These are phyloP conservation scores for Vachellia pachyceras DNA, from an alignment of 306 rosid genomes.

Conservation along the genomic window DNA sequence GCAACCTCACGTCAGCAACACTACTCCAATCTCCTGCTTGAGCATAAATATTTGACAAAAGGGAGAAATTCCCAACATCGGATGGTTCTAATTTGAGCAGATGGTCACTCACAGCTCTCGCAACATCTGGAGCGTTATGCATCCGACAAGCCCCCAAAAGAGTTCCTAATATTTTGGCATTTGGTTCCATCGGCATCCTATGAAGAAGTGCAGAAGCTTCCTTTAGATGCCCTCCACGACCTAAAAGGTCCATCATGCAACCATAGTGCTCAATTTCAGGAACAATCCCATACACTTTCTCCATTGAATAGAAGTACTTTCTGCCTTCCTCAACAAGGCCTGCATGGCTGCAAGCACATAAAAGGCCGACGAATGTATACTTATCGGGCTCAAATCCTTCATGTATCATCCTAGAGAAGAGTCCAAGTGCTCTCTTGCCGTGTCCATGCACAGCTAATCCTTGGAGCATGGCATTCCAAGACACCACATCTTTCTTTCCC, in stretches of 20 bases:
- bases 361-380: conserved; percentile 69
- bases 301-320: conserved; percentile 65
- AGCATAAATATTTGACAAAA: conserved; percentile 85
- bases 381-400: conserved; percentile 75
- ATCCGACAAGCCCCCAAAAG: conserved; percentile 84
- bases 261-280: conserved; percentile 80
- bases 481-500: conserved; percentile 62
- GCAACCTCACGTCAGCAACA: conserved; percentile 64
- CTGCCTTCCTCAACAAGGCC: conserved; percentile 79
- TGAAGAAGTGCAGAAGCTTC: conserved; percentile 76
- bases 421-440: conserved; percentile 69
- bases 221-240: conserved; percentile 76
- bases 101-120: conserved; percentile 58
- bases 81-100: conserved; percentile 60
- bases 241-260: conserved; percentile 85
- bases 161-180: conserved; percentile 69
- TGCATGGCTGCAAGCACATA: conserved; percentile 82
- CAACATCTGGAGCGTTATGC: conserved; percentile 76
- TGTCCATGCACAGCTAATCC: conserved; percentile 83
- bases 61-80: conserved; percentile 69
- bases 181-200: conserved; percentile 82
- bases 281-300: conserved; percentile 63
- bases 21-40: conserved; percentile 79
- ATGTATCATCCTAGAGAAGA: conserved; percentile 66
- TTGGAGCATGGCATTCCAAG: conserved; percentile 89